Evolutionary conservation across 2,329 filamentous ascomycete genomes (phyloP), one percentile per base, ranked within the genome.

Genomic region (Botrytis aclada): DNA sequence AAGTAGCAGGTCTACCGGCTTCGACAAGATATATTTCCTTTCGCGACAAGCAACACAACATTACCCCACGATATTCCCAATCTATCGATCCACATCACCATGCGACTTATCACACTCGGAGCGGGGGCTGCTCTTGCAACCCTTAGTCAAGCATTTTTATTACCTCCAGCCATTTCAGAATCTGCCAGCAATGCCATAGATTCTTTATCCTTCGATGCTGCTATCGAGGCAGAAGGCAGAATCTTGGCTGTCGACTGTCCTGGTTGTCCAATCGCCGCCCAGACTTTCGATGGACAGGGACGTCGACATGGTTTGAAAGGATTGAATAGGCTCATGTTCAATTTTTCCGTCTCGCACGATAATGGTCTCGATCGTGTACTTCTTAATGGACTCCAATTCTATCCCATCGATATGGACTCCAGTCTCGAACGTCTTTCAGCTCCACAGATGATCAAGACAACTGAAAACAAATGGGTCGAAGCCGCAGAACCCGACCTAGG

Each of bases 371-470:
- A 86, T 74, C 83, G 82, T 60, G 82, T 92, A 39, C 78, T 88
- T 54, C 77, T 92, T 73, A 91, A 92, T 80, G 88, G 86, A 73
- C 86, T 87, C 74, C 86, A 88, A 77, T 83, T 92, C 29, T 92
- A 89, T 80, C 87, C 75, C 82, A 87, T 78, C 83, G 75, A 79
- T 66, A 71, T 74, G 9, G 41, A 47, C 9, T 67, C 77, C 6
- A 70, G 14, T 60, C 70, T 20, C 82, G 88, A 85, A 20, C 78
- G 82, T 18, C 82, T 89, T 54, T 81, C 80, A 9, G 87, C 87
- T 18, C 77, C 81, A 20, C 84, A 88, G 72, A 77, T 85, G 47
- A 81, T 84, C 58, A 82, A 84, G 74, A 79, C 74, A 69, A 73
- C 62, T 69, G 80, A 77, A 73, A 77, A 74, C 22, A 73, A 56